Conservation (phyloP, 2,329 filamentous ascomycete species). For the Alternaria dauci region DNA sequence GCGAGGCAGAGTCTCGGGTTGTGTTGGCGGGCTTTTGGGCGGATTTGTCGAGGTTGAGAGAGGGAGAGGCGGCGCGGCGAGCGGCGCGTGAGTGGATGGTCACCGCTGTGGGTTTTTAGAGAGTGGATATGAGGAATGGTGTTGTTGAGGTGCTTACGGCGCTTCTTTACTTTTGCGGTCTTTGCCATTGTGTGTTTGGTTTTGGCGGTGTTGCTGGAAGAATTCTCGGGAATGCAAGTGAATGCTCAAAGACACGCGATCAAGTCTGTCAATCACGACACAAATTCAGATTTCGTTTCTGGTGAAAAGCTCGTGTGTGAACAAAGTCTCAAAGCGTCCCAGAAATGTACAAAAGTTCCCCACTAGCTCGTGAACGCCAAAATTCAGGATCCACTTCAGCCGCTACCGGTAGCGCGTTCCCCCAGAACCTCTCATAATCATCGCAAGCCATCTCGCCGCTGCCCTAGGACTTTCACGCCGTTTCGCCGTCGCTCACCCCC, state of each 20-base stretch:
- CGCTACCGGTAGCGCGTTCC: slow-evolving; percentile 20
- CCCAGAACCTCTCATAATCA: slow-evolving; percentile 20
- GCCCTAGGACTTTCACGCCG: slow-evolving; percentile 22
- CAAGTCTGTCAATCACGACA: neutral
- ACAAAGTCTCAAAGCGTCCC: neutral
- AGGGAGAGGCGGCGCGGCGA: slow-evolving; percentile 74
- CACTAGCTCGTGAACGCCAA: slow-evolving; percentile 21
- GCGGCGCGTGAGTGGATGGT: slow-evolving; percentile 78
- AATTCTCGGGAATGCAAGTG: neutral
- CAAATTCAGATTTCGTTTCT: neutral
- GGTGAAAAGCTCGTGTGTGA: neutral
- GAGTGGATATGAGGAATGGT: neutral
- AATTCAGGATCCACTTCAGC: slow-evolving; percentile 21
- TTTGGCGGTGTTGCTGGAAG: neutral
- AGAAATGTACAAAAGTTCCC: slow-evolving; percentile 23
- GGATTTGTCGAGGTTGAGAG: slow-evolving; percentile 76
- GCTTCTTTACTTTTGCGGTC: slow-evolving; percentile 58
- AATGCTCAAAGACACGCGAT: neutral
- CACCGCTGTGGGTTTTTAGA: slow-evolving; percentile 56
- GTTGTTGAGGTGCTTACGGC: slow-evolving; percentile 37
- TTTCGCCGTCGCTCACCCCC: slow-evolving; percentile 16
- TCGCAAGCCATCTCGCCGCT: slow-evolving; percentile 15
- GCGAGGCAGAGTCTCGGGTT: slow-evolving; percentile 40
- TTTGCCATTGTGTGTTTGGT: slow-evolving; percentile 51
- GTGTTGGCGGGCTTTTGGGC: slow-evolving; percentile 61